Percentiles rank a stretch among this genome's conserved stretches.
Evolutionary conservation across 73 alveolate species (phyloP).

Genomic region (Paramecium tetraurelia): DNA sequence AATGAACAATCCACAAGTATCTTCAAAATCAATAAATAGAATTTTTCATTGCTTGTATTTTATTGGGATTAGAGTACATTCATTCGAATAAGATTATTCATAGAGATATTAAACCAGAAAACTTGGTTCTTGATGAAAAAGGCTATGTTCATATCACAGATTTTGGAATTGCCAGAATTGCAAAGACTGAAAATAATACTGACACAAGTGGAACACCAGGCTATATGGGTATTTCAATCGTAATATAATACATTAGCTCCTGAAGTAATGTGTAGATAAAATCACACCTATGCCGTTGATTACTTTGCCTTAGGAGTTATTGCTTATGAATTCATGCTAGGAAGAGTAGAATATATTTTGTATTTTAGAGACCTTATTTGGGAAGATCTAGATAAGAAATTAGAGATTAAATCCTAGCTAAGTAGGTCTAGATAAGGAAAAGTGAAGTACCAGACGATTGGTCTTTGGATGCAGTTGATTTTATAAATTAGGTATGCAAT

Average conservation of each 20-base stretch:
- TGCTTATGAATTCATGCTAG: conserved; percentile 51
- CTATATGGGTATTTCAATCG: conserved; percentile 70
- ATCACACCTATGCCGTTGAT: conserved; percentile 81
- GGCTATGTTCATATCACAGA: conserved; percentile 91
- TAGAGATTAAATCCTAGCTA: conserved; percentile 92
- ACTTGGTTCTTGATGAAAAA: conserved; percentile 32
- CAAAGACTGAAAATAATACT: conserved; percentile 80
- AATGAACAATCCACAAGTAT: conserved; percentile 74
- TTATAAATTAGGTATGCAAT: conserved; percentile 68
- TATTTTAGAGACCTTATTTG: conserved; percentile 74
- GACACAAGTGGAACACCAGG: conserved; percentile 94
- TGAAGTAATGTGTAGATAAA: conserved; percentile 83
- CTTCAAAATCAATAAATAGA: neutral
- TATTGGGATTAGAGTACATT: conserved; percentile 33
- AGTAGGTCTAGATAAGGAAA: conserved; percentile 79
- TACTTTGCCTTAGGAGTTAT: conserved; percentile 91
- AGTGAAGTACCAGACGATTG: conserved; percentile 94
- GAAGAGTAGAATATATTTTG: neutral
- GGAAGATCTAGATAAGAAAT: conserved; percentile 79
- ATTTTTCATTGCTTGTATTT: conserved; percentile 49
- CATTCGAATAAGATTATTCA: conserved; percentile 45
- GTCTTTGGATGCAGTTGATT: conserved; percentile 86
- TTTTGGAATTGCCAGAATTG: conserved; percentile 92
- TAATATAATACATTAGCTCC: conserved; percentile 70
- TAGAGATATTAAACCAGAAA: conserved; percentile 62